Evolutionary conservation across 441 rosid species (phyloP), one percentile per base, ranked within the genome.

Genomic region (Syzygium malaccense): DNA sequence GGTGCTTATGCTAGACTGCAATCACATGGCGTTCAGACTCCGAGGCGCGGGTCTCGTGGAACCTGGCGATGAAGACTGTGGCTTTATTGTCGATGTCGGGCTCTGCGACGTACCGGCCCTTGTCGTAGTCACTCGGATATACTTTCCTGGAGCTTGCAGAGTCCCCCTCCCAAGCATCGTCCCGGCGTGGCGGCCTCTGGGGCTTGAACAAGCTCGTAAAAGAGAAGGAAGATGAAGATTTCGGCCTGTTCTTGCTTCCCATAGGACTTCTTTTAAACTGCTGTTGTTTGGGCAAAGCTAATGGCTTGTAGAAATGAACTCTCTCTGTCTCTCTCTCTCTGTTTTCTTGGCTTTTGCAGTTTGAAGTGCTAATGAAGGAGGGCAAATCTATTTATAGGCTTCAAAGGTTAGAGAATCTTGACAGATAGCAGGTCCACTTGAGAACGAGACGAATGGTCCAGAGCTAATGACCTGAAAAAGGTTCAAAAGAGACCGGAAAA

Each of bases 171-270:
- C 62, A 14, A n/a, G 86, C 86, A 14, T 28, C 23, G 4, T 85
- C 86, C 37, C 28, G 9, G 37, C 9, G 87, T 32, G 88, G 88
- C 37, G 87, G 88, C 93, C 91, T 90, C 88, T 92, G 87, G 10
- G 90, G 78, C 86, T 92, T 94, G 92, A 94, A 92, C 32, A 94
- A 78, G 88, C 88, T 86, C 56, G 92, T 90, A 25, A 93, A 32
- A 26, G 94, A 92, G 88, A 92, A 93, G 14, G 88, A 86, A 30
- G 86, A 41, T 25, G 88, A 92, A 60, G 88, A 90, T 89, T 85
- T 94, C 56, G 91, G 95, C 89, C 37, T 92, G 91, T 17, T 25
- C 86, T 90, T 90, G 71, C 94, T 92, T 33, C 90, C 95, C 96
- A 94, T 94, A 71, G 28, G 20, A 20, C 15, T 20, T 11, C 48